Evolutionary conservation across 108 stramenopile genomes (phyloP), one percentile per base, ranked within the genome.

Genomic region (Nitzschia inconspicua): DNA sequence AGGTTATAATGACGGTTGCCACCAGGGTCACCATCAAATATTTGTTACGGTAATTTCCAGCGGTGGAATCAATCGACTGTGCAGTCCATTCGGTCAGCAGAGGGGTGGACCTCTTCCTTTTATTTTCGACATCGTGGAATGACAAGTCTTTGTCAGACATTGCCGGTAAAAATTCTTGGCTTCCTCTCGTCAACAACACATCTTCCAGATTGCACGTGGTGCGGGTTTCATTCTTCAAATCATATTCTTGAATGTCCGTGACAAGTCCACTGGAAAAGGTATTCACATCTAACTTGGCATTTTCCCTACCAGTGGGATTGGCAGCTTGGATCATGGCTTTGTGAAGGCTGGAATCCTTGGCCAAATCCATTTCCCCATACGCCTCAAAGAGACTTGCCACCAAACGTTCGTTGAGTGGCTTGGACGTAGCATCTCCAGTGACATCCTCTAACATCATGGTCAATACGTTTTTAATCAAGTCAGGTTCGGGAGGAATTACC

Each of bases 281-380:
- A 8, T 41, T 25, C 7, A 44, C 61, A 25, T 74, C 65, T 10
- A 79, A 57, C 6, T 20, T 77, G 7, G 59, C 73, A n/a, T n/a
- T n/a, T n/a, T n/a, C n/a, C n/a, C n/a, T n/a, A n/a, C n/a, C n/a
- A n/a, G n/a, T n/a, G n/a, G n/a, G n/a, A n/a, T n/a, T n/a, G n/a
- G n/a, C n/a, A 8, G 59, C 73, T 3, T 37, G 23, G 25, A 82
- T 28, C 86, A 87, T 84, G 22, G 73, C 68, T 34, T 79, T 46
- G 3, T 84, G 23, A 3, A 87, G 42, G 23, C 50, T n/a, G 18
- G 66, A 60, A 65, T 86, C 68, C 13, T 55, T 40, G 9, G 78
- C 72, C 27, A 75, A 40, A 16, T 84, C 75, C 28, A 11, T 48
- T 37, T 87, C 86, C 1, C 83, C 86, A 52, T 87, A 78, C 37